phyloP scores from a whole-genome alignment of 2,329 filamentous ascomycete genomes.

The Neofusicoccum umdonicola region DNA sequence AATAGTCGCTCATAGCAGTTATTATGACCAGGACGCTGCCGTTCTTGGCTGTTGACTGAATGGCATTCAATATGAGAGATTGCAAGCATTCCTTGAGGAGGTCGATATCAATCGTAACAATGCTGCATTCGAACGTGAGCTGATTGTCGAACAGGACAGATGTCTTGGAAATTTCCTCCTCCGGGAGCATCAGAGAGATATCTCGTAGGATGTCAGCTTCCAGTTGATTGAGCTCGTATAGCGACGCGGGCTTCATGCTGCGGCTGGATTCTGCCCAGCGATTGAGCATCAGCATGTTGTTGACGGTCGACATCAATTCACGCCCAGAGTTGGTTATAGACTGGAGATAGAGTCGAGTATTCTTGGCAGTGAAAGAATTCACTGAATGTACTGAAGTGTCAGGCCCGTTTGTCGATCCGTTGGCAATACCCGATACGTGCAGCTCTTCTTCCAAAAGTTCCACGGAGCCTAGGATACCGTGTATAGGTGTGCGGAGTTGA shows the following conservation, averaged over 20 bases:
- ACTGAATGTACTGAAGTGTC: no score
- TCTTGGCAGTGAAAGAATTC: conserved; percentile 17
- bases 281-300: conserved; percentile 45
- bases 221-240: conserved; percentile 32
- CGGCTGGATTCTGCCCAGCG: conserved; percentile 39
- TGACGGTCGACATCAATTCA: conserved; percentile 47
- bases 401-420: background rate
- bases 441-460: conserved; percentile 46
- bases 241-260: conserved; percentile 22
- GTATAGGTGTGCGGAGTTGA: conserved; percentile 49
- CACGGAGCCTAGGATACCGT: conserved; percentile 45
- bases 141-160: conserved; percentile 36
- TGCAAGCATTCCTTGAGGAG: conserved; percentile 45
- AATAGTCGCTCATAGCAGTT: conserved; percentile 29
- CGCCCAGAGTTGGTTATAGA: conserved; percentile 42
- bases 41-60: conserved; percentile 38
- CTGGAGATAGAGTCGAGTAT: conserved; percentile 27
- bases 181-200: conserved; percentile 28
- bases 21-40: conserved; percentile 39
- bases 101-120: conserved; percentile 37
- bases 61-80: conserved; percentile 42
- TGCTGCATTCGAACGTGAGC: conserved; percentile 29
- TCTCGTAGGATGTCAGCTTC: conserved; percentile 35
- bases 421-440: conserved; percentile 18
- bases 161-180: conserved; percentile 27